Conservation (phyloP, 352 stramenopile genomes). For the Globisporangium spinosum region DNA sequence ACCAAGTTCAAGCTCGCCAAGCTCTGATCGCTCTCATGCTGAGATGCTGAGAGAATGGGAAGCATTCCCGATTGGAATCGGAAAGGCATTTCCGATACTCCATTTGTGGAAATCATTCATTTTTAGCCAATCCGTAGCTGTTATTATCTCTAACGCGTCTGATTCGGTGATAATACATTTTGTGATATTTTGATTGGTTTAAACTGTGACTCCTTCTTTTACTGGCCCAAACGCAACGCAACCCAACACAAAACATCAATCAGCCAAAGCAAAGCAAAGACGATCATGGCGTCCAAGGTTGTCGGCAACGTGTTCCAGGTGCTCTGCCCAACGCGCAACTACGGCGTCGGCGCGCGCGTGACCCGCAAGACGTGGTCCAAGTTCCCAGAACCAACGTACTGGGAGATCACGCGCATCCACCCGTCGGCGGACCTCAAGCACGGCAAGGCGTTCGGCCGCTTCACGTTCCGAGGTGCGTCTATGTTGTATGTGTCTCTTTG, state of each 20-base stretch:
- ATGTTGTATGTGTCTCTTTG: neutral
- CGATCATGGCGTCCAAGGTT: constrained; percentile 35
- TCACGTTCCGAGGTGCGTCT: constrained; percentile 76
- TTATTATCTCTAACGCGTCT: neutral
- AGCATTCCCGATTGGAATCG: neutral
- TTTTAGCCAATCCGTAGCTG: constrained; percentile 22
- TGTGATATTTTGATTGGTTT: constrained; percentile 16
- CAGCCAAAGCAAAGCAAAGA: constrained; percentile 5
- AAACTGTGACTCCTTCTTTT: constrained; percentile 4
- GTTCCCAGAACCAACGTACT: constrained; percentile 70
- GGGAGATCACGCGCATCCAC: constrained; percentile 77
- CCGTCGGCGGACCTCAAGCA: constrained; percentile 79
- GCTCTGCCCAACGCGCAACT: constrained; percentile 62
- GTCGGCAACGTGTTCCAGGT: constrained; percentile 75
- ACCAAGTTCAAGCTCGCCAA: constrained; percentile 63
- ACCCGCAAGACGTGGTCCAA: constrained; percentile 74
- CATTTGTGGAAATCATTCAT: too few species aligned
- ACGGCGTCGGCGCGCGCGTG: constrained; percentile 63
- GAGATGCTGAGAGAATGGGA: neutral
- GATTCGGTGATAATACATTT: constrained; percentile 19
- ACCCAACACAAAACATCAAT: neutral
- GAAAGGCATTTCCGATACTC: too few species aligned
- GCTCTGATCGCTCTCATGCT: constrained; percentile 22
- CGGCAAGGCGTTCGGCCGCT: constrained; percentile 78
- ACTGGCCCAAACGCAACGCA: neutral